A percentile compares a stretch with the other conserved stretches of the same genome.
Evolutionary conservation across 257 asterid species (phyloP).

Genomic region (Fraxinus anomala): DNA sequence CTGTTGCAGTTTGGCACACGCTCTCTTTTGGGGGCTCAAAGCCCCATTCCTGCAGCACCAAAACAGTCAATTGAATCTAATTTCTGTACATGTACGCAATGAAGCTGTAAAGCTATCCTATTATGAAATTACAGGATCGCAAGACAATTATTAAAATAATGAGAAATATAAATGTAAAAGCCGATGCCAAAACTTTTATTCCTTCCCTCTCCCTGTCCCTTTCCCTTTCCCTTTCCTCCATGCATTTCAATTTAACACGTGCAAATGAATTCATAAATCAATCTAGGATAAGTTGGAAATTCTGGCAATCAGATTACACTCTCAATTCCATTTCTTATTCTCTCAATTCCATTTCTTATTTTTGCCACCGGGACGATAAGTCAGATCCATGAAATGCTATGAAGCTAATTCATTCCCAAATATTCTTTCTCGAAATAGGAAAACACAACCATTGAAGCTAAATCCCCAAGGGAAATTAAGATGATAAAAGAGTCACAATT

Average conservation of each 20-base stretch:
- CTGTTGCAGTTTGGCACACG: slow-evolving; percentile 40
- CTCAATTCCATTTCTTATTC: too few relatives aligned
- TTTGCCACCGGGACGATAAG: too few relatives aligned
- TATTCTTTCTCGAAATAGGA: too few relatives aligned
- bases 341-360: too few relatives aligned
- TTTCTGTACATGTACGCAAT: background rate
- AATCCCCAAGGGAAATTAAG: too few relatives aligned
- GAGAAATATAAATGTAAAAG: background rate
- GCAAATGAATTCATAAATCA: background rate
- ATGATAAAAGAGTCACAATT: too few relatives aligned
- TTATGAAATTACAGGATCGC: background rate
- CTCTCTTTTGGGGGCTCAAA: slow-evolving; percentile 58
- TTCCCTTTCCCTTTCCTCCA: background rate
- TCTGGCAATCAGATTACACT: too few relatives aligned
- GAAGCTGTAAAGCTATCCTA: background rate
- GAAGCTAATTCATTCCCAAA: too few relatives aligned
- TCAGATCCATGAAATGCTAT: too few relatives aligned
- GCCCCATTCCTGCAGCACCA: slow-evolving; percentile 59
- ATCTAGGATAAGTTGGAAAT: too few relatives aligned
- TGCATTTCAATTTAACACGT: background rate
- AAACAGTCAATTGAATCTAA: background rate
- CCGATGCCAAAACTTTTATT: too few relatives aligned
- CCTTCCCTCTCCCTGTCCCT: background rate
- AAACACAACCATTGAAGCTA: too few relatives aligned
- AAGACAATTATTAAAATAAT: background rate